Evolutionary conservation across 768 basidiomycete genomes (phyloP).

Genomic region (Boletus rubroflammeus): DNA sequence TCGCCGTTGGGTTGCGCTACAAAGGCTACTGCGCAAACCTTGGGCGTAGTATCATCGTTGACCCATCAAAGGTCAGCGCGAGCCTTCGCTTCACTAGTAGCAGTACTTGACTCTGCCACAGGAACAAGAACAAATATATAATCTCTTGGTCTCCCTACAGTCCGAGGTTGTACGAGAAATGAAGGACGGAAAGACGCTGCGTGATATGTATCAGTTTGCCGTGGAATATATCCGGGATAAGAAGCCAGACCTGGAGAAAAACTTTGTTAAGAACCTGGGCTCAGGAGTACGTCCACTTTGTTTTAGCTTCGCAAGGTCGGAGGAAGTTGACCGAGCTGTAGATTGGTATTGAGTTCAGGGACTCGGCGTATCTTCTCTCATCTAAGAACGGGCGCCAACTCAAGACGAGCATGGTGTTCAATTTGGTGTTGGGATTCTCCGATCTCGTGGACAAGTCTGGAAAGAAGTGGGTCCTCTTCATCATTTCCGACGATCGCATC

Average conservation of each 20-base stretch:
- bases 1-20: constrained; percentile 86
- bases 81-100: not conserved
- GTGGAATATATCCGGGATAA: constrained; percentile 68
- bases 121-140: constrained; percentile 92
- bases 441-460: constrained; percentile 74
- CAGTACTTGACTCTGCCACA: constrained; percentile 30
- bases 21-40: constrained; percentile 92
- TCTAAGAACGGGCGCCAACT: constrained; percentile 72
- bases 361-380: constrained; percentile 78
- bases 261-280: constrained; percentile 86
- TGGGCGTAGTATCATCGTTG: constrained; percentile 92
- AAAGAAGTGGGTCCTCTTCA: constrained; percentile 56
- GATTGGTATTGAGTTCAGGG: constrained; percentile 96
- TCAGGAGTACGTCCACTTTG: constrained; percentile 62
- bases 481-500: not conserved
- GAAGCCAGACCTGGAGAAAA: constrained; percentile 75
- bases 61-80: constrained; percentile 70
- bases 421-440: constrained; percentile 79
- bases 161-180: constrained; percentile 69
- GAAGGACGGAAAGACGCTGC: constrained; percentile 71
- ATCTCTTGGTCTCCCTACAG: constrained; percentile 74
- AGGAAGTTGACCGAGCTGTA: constrained; percentile 30
- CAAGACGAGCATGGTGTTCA: constrained; percentile 81
- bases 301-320: not conserved
- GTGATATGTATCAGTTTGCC: constrained; percentile 82